Evolutionary conservation across 78 protist species (phyloP).

Genomic region (Corallochytrium limacisporum): DNA sequence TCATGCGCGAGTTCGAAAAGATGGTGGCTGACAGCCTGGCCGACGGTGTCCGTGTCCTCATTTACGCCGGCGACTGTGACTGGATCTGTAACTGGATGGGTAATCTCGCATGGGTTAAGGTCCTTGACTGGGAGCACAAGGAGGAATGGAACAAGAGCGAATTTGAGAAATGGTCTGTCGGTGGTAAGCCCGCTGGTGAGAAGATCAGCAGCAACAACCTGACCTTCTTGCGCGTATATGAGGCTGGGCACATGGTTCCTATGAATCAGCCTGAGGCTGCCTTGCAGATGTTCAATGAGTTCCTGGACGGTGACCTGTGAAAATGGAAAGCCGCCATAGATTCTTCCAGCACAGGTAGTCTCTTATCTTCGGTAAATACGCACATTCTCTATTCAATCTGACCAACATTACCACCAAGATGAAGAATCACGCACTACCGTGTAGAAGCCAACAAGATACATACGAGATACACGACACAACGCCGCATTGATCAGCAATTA

Average conservation of each 20-base stretch:
- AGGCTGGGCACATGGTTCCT: constrained; percentile 21
- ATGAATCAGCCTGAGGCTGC: constrained; percentile 4
- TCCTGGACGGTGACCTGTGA: background rate
- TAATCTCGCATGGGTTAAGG: background rate
- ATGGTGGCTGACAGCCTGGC: too few species aligned
- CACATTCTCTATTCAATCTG: too few species aligned
- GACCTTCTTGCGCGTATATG: background rate
- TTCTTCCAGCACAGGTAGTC: too few species aligned
- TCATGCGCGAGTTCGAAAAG: too few species aligned
- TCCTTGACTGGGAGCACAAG: background rate
- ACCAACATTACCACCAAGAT: too few species aligned
- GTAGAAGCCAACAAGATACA: too few species aligned
- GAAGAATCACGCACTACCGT: too few species aligned
- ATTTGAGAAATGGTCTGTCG: background rate
- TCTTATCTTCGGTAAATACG: too few species aligned
- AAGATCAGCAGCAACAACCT: background rate
- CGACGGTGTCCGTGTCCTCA: background rate
- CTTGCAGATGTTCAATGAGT: background rate
- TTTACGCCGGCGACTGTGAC: constrained; percentile 7
- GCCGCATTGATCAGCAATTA: too few species aligned
- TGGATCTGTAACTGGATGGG: constrained; percentile 25
- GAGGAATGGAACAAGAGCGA: background rate
- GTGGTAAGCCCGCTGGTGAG: constrained; percentile 1
- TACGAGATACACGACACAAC: too few species aligned
- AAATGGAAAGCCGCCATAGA: too few species aligned